Conservation (phyloP, 2,329 filamentous ascomycete species). For the Ascochyta clinopodiicola region DNA sequence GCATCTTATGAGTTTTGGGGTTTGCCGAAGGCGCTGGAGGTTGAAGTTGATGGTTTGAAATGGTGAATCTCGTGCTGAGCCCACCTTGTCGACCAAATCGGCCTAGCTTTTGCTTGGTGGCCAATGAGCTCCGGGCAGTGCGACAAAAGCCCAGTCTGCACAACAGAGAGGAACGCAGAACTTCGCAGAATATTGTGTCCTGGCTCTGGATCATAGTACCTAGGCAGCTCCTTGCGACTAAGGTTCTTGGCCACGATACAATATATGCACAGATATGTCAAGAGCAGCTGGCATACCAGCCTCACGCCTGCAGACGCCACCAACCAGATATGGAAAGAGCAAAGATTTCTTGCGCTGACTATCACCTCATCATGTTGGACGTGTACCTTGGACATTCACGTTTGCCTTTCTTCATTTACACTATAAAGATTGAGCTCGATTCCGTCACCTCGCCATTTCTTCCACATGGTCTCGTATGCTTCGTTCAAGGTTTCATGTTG, state of each 20-base stretch:
- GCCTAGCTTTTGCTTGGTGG: slow-evolving; percentile 6
- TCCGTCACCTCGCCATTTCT: slow-evolving; percentile 3
- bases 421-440: background rate
- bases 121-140: slow-evolving; percentile 10
- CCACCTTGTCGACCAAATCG: slow-evolving; percentile 9
- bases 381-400: background rate
- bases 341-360: slow-evolving; percentile 10
- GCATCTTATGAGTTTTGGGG: slow-evolving; percentile 1
- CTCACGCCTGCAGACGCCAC: slow-evolving; percentile 20
- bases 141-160: slow-evolving; percentile 11
- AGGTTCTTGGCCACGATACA: background rate
- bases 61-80: slow-evolving; percentile 31
- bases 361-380: slow-evolving; percentile 10
- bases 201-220: background rate
- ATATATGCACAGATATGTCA: background rate
- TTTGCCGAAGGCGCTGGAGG: slow-evolving; percentile 27
- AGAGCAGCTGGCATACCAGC: slow-evolving; percentile 8
- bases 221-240: background rate
- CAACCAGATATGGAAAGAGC: slow-evolving; percentile 25
- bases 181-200: background rate
- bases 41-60: slow-evolving; percentile 28
- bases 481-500: slow-evolving; percentile 32
- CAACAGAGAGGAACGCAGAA: background rate
- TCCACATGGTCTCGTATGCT: slow-evolving; percentile 18
- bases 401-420: background rate